Conservation (phyloP, 1,284 basidiomycete genomes). For the Austroboletus niveus region DNA sequence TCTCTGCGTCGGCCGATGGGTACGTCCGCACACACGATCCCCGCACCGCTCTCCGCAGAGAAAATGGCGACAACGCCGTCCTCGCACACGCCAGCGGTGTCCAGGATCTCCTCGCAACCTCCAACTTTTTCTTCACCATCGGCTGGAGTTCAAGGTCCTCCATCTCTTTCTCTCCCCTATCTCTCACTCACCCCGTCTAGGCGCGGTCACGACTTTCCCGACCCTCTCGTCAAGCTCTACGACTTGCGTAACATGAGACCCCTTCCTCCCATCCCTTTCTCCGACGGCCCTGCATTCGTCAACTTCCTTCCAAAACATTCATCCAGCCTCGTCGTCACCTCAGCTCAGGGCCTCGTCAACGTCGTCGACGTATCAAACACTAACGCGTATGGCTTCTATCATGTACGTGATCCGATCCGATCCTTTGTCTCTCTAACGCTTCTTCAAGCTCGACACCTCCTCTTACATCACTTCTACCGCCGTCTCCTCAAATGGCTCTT, state of each 20-base stretch:
- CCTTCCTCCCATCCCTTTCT: constrained; percentile 83
- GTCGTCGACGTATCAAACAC: constrained; percentile 80
- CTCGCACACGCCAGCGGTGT: constrained; percentile 82
- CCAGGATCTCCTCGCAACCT: constrained; percentile 77
- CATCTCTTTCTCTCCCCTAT: not conserved
- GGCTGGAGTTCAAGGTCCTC: constrained; percentile 80
- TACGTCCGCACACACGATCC: constrained; percentile 84
- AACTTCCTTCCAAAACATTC: constrained; percentile 79
- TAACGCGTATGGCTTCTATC: constrained; percentile 72
- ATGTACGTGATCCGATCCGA: constrained; percentile 43
- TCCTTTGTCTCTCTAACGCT: not conserved
- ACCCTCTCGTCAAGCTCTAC: constrained; percentile 91
- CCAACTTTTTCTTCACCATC: constrained; percentile 81
- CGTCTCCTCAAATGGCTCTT: constrained; percentile 84
- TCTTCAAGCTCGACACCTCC: constrained; percentile 55
- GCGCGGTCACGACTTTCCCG: constrained; percentile 85
- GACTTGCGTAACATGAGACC: constrained; percentile 84
- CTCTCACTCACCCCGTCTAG: constrained; percentile 39
- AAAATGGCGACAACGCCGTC: constrained; percentile 49
- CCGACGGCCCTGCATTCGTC: constrained; percentile 86
- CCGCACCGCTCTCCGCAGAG: constrained; percentile 56
- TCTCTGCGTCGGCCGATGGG: constrained; percentile 84
- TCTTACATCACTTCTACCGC: constrained; percentile 83
- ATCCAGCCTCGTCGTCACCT: constrained; percentile 78
- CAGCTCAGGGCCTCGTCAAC: constrained; percentile 87